phyloP scores from a whole-genome alignment of 495 filamentous ascomycete genomes.

The Neurospora sublineolata region DNA sequence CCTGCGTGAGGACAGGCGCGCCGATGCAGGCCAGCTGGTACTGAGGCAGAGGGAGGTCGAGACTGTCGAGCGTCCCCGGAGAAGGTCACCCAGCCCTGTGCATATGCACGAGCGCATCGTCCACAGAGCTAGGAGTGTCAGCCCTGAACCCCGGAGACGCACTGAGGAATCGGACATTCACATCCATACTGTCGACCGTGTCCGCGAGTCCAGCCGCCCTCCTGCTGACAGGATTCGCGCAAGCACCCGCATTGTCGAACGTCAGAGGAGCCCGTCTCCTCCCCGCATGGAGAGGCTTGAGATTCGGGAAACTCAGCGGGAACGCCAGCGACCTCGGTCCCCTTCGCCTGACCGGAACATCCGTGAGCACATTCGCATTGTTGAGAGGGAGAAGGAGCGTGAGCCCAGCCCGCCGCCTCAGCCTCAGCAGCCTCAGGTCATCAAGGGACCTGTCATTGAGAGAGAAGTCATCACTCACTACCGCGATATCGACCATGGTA shows the following conservation, averaged over 20 bases:
- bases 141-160: slow-evolving; percentile 15
- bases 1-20: slow-evolving; percentile 25
- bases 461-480: slow-evolving; percentile 80
- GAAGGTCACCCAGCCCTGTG: slow-evolving; percentile 34
- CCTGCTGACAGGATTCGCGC: slow-evolving; percentile 18
- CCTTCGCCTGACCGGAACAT: slow-evolving; percentile 25
- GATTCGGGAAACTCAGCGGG: slow-evolving; percentile 31
- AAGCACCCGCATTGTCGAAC: slow-evolving; percentile 13
- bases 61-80: slow-evolving; percentile 26
- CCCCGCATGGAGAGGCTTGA: slow-evolving; percentile 18
- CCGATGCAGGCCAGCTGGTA: slow-evolving; percentile 30
- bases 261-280: slow-evolving; percentile 17
- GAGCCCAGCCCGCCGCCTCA: slow-evolving; percentile 38
- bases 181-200: slow-evolving; percentile 15
- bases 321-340: slow-evolving; percentile 26
- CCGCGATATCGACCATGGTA: slow-evolving; percentile 80
- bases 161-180: slow-evolving; percentile 19
- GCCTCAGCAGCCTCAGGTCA: slow-evolving; percentile 39
- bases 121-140: slow-evolving; percentile 22
- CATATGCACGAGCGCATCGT: slow-evolving; percentile 25
- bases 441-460: slow-evolving; percentile 60
- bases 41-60: slow-evolving; percentile 35
- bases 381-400: slow-evolving; percentile 31
- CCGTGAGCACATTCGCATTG: slow-evolving; percentile 30
- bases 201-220: slow-evolving; percentile 20